Evolutionary conservation across 495 filamentous ascomycete species (phyloP).

Genomic region (Penicillium canariense): DNA sequence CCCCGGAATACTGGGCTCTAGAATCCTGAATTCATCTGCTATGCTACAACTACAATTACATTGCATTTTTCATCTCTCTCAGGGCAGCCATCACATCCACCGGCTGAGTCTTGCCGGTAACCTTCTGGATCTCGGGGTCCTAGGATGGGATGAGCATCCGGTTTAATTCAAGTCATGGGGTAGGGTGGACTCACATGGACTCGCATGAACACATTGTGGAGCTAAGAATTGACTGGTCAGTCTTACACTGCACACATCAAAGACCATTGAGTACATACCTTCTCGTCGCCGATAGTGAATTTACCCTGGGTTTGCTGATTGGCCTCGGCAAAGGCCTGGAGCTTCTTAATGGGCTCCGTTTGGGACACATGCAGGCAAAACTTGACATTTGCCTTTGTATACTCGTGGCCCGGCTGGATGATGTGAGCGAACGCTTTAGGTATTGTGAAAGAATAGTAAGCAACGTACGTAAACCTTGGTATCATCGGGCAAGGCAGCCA

Average conservation of each 20-base stretch:
- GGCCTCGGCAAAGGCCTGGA: slow-evolving; percentile 70
- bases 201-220: slow-evolving; percentile 97
- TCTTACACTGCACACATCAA: neutral
- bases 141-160: slow-evolving; percentile 27
- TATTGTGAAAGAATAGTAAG: neutral
- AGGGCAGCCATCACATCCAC: slow-evolving; percentile 84
- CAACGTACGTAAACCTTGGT: slow-evolving; percentile 83
- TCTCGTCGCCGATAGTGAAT: slow-evolving; percentile 97
- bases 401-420: slow-evolving; percentile 84
- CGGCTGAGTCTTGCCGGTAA: slow-evolving; percentile 76
- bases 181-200: slow-evolving; percentile 59
- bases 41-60: slow-evolving; percentile 34
- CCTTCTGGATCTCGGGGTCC: slow-evolving; percentile 84
- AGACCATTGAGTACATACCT: slow-evolving; percentile 53
- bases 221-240: slow-evolving; percentile 43
- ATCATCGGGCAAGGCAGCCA: slow-evolving; percentile 81
- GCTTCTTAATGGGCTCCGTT: slow-evolving; percentile 70
- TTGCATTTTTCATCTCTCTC: slow-evolving; percentile 88
- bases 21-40: too few relatives aligned
- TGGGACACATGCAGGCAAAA: slow-evolving; percentile 75
- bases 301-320: slow-evolving; percentile 91
- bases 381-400: slow-evolving; percentile 90
- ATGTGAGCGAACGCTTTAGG: neutral
- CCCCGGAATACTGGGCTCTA: too few relatives aligned
- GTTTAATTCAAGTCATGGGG: neutral